phyloP scores from a whole-genome alignment of 2,329 filamentous ascomycete species.

The Neospermospora avenae region DNA sequence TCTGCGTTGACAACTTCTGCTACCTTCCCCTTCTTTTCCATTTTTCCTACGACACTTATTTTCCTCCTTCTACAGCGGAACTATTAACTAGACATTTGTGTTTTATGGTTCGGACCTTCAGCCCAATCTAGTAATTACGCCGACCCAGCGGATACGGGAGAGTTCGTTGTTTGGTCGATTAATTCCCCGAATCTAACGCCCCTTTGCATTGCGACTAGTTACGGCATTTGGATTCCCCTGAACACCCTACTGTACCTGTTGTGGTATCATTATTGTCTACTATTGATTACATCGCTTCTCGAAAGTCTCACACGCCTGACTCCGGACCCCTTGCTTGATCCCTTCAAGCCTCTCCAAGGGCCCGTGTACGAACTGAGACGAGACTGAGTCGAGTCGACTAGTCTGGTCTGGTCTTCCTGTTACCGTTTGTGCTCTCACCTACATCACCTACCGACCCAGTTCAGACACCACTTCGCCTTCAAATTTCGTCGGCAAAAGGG shows the following conservation, averaged over 20 bases:
- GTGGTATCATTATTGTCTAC: background rate
- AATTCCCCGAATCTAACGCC: conserved; percentile 1
- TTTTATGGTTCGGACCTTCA: no score
- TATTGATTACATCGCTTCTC: background rate
- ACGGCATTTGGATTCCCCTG: background rate
- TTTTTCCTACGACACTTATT: no score
- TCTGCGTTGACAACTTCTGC: no score
- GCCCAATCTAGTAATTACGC: background rate
- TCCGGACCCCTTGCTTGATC: background rate
- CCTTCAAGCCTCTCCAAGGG: no score
- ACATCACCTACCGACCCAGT: no score
- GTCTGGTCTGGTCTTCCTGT: background rate
- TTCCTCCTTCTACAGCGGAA: background rate
- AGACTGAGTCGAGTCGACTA: background rate
- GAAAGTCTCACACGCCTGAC: background rate
- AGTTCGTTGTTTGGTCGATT: background rate
- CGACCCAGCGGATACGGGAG: background rate
- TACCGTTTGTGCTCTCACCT: no score
- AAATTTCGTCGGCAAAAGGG: background rate
- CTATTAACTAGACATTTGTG: no score
- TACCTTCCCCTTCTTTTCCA: background rate
- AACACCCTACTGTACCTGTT: background rate
- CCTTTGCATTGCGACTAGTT: background rate
- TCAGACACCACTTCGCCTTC: background rate
- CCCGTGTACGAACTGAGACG: background rate